Percentiles rank a stretch among this genome's conserved stretches.
Evolutionary conservation across 306 rosid species (phyloP).

Genomic region (Oxytropis ochrocephala): DNA sequence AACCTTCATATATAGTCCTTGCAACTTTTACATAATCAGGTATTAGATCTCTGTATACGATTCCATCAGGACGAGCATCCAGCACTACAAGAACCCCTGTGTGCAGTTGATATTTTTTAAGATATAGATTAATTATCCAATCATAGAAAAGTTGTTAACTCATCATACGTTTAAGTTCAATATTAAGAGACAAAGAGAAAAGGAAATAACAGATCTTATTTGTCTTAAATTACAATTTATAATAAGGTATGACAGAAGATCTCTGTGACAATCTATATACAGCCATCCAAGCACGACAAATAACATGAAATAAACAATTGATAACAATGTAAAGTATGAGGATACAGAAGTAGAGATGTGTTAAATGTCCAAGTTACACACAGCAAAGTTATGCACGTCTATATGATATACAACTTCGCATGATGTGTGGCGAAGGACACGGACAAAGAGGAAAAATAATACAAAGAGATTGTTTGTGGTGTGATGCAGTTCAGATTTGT

Average conservation of each 20-base stretch:
- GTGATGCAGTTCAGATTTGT: neutral
- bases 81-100: conserved; percentile 79
- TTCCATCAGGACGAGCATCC: conserved; percentile 77
- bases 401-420: neutral
- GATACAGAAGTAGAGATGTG: neutral
- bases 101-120: conserved; percentile 13
- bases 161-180: conserved; percentile 7
- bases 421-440: neutral
- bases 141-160: neutral
- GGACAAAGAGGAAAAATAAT: neutral
- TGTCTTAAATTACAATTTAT: neutral
- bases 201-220: neutral
- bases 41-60: conserved; percentile 75
- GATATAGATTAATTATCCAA: neutral
- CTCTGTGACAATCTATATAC: neutral
- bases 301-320: neutral
- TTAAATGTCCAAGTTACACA: neutral
- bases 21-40: conserved; percentile 64
- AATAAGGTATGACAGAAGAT: neutral
- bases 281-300: neutral
- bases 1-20: conserved; percentile 91
- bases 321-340: neutral
- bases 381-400: neutral
- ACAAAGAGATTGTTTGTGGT: neutral
- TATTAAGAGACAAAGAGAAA: no score